Evolutionary conservation across 1,284 basidiomycete species (phyloP).

Genomic region (Ceratobasidium sp.): DNA sequence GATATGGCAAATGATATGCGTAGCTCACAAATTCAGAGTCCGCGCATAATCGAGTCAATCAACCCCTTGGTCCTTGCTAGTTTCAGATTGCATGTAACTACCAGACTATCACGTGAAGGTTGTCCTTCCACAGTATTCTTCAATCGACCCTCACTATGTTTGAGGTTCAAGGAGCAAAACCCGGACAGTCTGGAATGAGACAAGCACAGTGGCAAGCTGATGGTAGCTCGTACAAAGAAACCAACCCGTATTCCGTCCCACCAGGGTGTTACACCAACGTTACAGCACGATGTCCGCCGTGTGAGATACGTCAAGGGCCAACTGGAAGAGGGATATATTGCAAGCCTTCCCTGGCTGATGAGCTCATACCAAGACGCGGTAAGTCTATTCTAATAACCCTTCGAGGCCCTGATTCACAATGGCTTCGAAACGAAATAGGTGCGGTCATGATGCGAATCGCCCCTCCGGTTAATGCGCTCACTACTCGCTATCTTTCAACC

Average conservation of each 20-base stretch:
- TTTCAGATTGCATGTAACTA: background rate
- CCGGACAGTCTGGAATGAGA: background rate
- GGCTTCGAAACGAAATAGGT: background rate
- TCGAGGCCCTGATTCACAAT: background rate
- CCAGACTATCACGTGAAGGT: background rate
- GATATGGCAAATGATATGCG: no score
- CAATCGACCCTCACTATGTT: constrained; percentile 2
- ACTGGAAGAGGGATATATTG: background rate
- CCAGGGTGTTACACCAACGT: constrained; percentile 20
- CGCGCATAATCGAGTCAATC: no score
- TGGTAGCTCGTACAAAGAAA: constrained; percentile 14
- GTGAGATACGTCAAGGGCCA: constrained; percentile 10
- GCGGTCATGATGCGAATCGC: constrained; percentile 23
- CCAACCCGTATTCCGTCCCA: constrained; percentile 3
- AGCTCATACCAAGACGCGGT: background rate
- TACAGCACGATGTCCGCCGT: constrained; percentile 9
- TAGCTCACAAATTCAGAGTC: no score
- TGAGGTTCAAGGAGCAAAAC: background rate
- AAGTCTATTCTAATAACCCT: background rate
- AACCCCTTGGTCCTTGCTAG: background rate
- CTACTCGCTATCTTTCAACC: constrained; percentile 62
- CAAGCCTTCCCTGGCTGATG: background rate
- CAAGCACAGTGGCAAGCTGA: background rate
- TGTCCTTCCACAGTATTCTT: background rate
- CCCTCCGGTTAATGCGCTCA: constrained; percentile 71